These are phyloP conservation scores for Cyclocybe cylindracea DNA, from an alignment of 768 basidiomycete species.

Conservation along the genomic window DNA sequence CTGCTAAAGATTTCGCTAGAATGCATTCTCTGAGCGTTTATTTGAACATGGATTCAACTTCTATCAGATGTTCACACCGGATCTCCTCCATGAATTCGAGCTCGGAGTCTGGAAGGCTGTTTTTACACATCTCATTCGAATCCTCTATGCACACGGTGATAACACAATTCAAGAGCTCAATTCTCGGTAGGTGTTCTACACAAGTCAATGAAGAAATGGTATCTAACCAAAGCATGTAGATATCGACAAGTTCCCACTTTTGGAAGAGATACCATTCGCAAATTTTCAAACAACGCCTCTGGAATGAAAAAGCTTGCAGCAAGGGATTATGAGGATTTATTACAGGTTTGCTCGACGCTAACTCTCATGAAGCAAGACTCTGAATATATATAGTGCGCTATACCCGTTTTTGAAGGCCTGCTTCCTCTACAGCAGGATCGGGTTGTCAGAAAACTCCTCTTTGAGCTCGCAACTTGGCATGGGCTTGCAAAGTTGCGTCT, in stretches of 20 bases:
- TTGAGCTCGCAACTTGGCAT: constrained; percentile 33
- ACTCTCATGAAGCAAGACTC: neutral
- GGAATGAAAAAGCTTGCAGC: constrained; percentile 33
- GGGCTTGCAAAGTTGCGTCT: constrained; percentile 31
- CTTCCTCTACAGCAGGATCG: constrained; percentile 27
- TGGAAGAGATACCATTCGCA: constrained; percentile 27
- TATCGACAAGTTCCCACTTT: constrained; percentile 24
- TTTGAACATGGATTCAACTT: constrained; percentile 19
- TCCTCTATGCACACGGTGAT: constrained; percentile 21
- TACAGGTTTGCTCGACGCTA: constrained; percentile 26
- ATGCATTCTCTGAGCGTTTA: constrained; percentile 24
- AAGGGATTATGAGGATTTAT: constrained; percentile 37
- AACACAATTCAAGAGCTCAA: constrained; percentile 21
- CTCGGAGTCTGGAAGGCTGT: constrained; percentile 34
- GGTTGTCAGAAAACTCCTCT: constrained; percentile 24
- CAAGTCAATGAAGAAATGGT: too few species aligned
- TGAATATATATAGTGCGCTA: constrained; percentile 25
- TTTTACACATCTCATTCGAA: constrained; percentile 30
- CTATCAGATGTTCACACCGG: too few species aligned
- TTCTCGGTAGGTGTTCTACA: constrained; percentile 18
- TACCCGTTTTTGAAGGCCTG: constrained; percentile 38
- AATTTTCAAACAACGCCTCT: constrained; percentile 28
- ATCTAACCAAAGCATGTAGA: too few species aligned
- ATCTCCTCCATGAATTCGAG: constrained; percentile 39
- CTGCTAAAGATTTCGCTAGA: constrained; percentile 16